A percentile compares a stretch with the other conserved stretches of the same genome.
phyloP scores from a whole-genome alignment of 257 asterid genomes.

The Nicotiana benthamiana region DNA sequence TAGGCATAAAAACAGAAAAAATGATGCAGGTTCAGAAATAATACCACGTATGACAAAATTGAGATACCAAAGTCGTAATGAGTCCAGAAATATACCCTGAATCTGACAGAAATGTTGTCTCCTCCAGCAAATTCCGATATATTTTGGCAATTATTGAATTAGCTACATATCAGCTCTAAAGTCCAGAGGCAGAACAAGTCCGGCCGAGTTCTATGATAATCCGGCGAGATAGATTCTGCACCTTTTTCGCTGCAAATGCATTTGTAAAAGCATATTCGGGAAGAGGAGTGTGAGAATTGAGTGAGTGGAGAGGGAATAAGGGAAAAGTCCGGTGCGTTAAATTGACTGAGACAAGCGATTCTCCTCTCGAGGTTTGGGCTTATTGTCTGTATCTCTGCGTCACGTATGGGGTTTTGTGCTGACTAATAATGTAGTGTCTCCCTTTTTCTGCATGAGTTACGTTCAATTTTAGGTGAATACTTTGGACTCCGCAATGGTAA shows the following conservation, averaged over 20 bases:
- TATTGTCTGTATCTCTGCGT: constrained; percentile 25
- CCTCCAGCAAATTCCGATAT: neutral
- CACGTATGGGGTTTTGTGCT: neutral
- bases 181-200: neutral
- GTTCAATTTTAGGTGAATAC: neutral
- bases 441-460: neutral
- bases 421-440: neutral
- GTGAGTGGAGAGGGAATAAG: constrained; percentile 1
- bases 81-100: neutral
- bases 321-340: constrained; percentile 13
- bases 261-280: constrained; percentile 3
- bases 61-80: constrained; percentile 14
- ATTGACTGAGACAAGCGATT: constrained; percentile 11
- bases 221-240: neutral
- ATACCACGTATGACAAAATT: constrained; percentile 3
- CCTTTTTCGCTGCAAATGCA: neutral
- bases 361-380: constrained; percentile 37
- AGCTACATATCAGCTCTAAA: neutral
- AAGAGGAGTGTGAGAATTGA: neutral
- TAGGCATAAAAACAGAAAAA: neutral
- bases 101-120: neutral
- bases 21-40: neutral
- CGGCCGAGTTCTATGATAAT: neutral
- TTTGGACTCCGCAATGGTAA: neutral
- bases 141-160: neutral